Evolutionary conservation across 495 filamentous ascomycete species (phyloP).

Genomic region (Staphylotrichum longicolle): DNA sequence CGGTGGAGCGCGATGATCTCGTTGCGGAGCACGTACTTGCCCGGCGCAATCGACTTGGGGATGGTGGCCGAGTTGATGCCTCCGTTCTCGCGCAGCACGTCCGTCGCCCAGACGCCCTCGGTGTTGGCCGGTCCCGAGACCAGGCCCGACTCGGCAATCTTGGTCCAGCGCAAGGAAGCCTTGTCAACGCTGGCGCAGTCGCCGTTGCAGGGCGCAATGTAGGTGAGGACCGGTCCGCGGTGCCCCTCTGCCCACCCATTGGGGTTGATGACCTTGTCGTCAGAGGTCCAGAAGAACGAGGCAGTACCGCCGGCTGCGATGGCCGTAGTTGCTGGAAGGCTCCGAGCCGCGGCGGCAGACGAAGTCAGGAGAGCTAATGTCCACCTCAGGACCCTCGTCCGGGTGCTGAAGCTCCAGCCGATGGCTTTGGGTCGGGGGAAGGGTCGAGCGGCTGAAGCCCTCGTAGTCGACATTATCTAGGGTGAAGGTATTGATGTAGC

Average conservation of each 20-base stretch:
- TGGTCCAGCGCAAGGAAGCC: background rate
- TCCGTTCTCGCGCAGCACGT: constrained; percentile 6
- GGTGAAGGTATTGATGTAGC: constrained; percentile 4
- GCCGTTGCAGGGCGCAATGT: constrained; percentile 8
- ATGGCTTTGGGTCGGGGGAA: background rate
- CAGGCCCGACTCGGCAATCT: constrained; percentile 4
- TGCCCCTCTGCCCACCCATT: constrained; percentile 3
- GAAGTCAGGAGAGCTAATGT: constrained; percentile 2
- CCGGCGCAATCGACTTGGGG: background rate
- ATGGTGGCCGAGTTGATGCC: constrained; percentile 8
- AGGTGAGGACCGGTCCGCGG: constrained; percentile 5
- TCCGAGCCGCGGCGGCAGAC: background rate
- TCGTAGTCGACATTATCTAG: constrained; percentile 1
- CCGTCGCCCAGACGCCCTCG: background rate
- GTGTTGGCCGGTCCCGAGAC: constrained; percentile 1
- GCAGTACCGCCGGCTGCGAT: constrained; percentile 2
- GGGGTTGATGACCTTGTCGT: constrained; percentile 10
- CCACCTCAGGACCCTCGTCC: constrained; percentile 2
- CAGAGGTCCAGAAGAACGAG: constrained; percentile 3
- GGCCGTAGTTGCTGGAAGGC: constrained; percentile 1
- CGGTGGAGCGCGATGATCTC: constrained; percentile 8
- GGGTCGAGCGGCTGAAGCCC: constrained; percentile 7
- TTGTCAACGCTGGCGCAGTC: constrained; percentile 5
- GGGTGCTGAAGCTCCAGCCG: constrained; percentile 2
- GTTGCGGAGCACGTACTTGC: constrained; percentile 8